Evolutionary conservation across 345 rosid genomes (phyloP).

Genomic region (Barbarea vulgaris): DNA sequence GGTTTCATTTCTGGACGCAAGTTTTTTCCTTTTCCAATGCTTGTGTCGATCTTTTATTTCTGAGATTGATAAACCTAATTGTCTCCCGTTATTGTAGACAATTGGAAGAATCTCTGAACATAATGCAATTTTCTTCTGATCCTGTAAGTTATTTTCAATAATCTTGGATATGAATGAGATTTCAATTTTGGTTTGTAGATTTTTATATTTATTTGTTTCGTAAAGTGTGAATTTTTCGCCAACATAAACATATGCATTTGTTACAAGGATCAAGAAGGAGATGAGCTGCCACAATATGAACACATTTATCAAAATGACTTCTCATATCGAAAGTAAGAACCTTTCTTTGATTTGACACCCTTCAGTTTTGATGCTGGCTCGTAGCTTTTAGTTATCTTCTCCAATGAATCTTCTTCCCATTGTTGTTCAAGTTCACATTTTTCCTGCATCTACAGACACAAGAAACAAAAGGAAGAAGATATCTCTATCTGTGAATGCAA

Average conservation of each 20-base stretch:
- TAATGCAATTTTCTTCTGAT: constrained; percentile 42
- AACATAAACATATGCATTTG: background rate
- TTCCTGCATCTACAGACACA: constrained; percentile 55
- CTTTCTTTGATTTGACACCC: background rate
- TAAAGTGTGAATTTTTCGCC: background rate
- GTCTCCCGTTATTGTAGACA: background rate
- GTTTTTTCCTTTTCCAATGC: background rate
- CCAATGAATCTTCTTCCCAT: background rate
- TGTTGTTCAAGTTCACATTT: background rate
- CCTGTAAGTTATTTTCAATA: constrained; percentile 35
- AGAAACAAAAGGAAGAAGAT: constrained; percentile 94
- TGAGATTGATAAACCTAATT: constrained; percentile 16
- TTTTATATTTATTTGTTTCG: background rate
- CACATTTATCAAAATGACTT: constrained; percentile 77
- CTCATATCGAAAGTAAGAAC: constrained; percentile 62
- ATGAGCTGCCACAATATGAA: constrained; percentile 55
- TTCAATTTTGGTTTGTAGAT: constrained; percentile 13
- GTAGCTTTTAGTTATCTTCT: constrained; percentile 3
- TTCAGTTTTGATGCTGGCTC: background rate
- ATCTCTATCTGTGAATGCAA: constrained; percentile 83
- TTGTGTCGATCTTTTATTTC: background rate
- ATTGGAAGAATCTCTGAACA: constrained; percentile 1
- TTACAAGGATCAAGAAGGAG: constrained; percentile 55
- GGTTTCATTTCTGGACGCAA: background rate
- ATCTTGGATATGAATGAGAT: background rate